Conservation (phyloP, 2,329 filamentous ascomycete species). For the Aspergillus brunneoviolaceus region DNA sequence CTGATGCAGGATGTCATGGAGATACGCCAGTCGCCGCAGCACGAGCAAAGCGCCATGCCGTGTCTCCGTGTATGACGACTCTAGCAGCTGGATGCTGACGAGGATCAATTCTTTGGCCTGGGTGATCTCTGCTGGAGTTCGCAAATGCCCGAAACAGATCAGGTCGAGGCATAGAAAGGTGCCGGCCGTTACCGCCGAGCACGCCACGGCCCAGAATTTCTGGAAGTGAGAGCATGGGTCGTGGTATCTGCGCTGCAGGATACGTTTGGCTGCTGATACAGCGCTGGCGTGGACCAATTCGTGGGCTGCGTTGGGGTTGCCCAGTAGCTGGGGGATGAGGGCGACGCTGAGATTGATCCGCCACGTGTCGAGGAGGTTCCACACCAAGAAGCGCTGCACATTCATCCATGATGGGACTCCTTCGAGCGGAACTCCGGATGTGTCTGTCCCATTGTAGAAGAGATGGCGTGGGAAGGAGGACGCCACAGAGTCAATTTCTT, state of each 20-base stretch:
- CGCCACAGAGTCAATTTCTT: background rate
- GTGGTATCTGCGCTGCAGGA: background rate
- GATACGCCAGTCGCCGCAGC: background rate
- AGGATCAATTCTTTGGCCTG: background rate
- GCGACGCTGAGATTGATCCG: slow-evolving; percentile 2
- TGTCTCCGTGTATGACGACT: background rate
- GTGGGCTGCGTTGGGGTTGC: background rate
- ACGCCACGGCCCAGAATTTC: slow-evolving; percentile 1
- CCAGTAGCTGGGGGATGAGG: background rate
- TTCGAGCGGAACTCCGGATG: background rate
- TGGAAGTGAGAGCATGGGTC: slow-evolving; percentile 1
- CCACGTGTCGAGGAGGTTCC: slow-evolving; percentile 1
- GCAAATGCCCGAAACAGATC: background rate
- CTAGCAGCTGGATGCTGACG: background rate
- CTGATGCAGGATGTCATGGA: background rate
- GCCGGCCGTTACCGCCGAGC: background rate
- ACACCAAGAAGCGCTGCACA: background rate
- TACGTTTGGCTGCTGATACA: background rate
- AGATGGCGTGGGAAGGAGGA: background rate
- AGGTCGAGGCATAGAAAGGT: slow-evolving; percentile 3
- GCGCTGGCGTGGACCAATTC: background rate
- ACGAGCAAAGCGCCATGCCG: slow-evolving; percentile 1
- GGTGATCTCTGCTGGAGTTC: background rate
- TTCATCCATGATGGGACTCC: background rate
- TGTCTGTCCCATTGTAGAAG: background rate